phyloP scores from a whole-genome alignment of 495 filamentous ascomycete species.

The Podospora conica region DNA sequence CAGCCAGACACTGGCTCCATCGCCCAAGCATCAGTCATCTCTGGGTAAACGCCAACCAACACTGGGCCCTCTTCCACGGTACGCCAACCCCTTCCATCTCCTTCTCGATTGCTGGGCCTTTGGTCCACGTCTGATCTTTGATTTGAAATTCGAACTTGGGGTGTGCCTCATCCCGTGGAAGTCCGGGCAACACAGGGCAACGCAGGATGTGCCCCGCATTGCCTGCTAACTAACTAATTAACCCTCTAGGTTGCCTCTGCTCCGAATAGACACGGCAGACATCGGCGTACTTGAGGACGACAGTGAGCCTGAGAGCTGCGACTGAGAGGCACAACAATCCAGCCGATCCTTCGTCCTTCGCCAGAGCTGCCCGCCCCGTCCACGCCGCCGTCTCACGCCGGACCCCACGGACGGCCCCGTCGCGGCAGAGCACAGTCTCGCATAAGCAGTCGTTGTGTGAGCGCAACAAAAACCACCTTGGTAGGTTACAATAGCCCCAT shows the following conservation, averaged over 20 bases:
- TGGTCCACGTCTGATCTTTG: not conserved
- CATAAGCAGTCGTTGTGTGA: not conserved
- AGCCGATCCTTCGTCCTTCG: not conserved
- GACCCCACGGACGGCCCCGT: not conserved
- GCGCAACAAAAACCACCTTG: not conserved
- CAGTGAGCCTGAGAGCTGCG: not conserved
- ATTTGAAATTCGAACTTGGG: not conserved
- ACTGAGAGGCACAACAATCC: not conserved
- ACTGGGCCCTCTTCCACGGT: not conserved
- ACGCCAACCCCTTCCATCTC: conserved; percentile 6
- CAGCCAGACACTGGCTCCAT: not conserved
- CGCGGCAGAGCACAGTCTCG: not conserved
- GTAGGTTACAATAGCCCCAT: not conserved
- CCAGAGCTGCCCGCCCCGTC: not conserved
- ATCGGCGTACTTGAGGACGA: not conserved
- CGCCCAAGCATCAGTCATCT: not conserved
- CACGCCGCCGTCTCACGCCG: not conserved
- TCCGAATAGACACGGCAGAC: conserved; percentile 1
- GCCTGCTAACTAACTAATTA: not conserved
- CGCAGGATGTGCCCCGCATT: not conserved
- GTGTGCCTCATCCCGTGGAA: not conserved
- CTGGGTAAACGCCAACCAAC: not conserved
- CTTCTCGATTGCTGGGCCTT: too few relatives aligned
- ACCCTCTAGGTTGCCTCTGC: not conserved
- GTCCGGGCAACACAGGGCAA: not conserved